Evolutionary conservation across 768 basidiomycete genomes (phyloP), one percentile per base, ranked within the genome.

Genomic region (Lentinula raphanica): DNA sequence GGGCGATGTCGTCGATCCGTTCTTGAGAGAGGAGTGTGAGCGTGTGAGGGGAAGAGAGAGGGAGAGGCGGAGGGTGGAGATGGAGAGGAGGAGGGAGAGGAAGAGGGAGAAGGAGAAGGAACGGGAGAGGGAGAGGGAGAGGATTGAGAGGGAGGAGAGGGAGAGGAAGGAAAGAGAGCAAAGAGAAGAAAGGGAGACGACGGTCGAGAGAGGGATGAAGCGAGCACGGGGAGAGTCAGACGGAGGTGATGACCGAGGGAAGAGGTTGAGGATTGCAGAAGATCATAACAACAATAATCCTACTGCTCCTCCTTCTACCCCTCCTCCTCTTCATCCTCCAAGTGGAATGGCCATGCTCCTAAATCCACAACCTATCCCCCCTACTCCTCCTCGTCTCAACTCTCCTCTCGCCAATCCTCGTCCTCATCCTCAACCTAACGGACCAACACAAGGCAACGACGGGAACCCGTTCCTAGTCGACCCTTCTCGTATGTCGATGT

Each of bases 11-110:
- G 92, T 94, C 64, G 94, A 96, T 66, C 78, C 81, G 0, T 79
- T 82, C 54, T 88, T 97, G 69, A 76, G 77, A 51, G 58, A 85
- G 28, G 96, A 98, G 69, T 98, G 95, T 69, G 87, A 90, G 68
- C 79, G 90, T 62, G 94, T 95, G 90, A 90, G 92, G 12, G 79
- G 71, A 36, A 77, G 87, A 51, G 90, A 95, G 67, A 74, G 84
- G 59, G 81, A 85, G 72, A 77, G 90, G 63, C 76, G 87, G 53
- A 90, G 95, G 67, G 74, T 84, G 59, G 82, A 85, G 72, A 77
- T 90, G 63, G 70, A 83, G 59, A 81, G 82, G 8, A 86, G 83
- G 60, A 67, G 66, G 42, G 66, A 69, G 64, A 87, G 85, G 67
- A 79, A 81, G 62, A 75, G 83, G 48, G 86, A 84, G 79, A 80